phyloP scores from a whole-genome alignment of 2,329 filamentous ascomycete genomes.

The Colletotrichum sp. region DNA sequence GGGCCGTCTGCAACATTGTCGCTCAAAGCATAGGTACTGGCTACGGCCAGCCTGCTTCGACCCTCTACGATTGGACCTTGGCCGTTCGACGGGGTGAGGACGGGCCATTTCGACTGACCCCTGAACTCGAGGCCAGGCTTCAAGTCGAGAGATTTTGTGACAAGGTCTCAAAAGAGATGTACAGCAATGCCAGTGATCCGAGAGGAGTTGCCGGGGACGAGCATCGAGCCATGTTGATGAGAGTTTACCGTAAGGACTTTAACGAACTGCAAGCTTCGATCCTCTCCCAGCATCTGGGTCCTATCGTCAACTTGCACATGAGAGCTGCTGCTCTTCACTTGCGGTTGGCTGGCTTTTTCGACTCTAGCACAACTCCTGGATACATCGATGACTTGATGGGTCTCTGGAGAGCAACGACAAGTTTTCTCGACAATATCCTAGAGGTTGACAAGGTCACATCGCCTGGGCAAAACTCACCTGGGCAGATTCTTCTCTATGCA shows the following conservation, averaged over 20 bases:
- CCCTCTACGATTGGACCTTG: conserved; percentile 77
- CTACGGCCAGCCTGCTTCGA: conserved; percentile 81
- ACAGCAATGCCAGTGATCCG: conserved; percentile 77
- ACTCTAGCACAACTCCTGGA: conserved; percentile 72
- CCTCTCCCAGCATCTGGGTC: conserved; percentile 61
- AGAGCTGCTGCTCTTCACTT: conserved; percentile 77
- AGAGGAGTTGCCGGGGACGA: conserved; percentile 72
- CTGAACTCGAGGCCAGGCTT: conserved; percentile 70
- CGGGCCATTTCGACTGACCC: conserved; percentile 61
- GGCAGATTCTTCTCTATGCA: conserved; percentile 67
- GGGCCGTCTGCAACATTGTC: conserved; percentile 86
- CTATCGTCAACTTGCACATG: conserved; percentile 69
- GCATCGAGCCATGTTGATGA: conserved; percentile 69
- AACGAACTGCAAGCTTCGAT: conserved; percentile 67
- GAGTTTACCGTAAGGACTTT: conserved; percentile 69
- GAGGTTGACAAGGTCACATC: conserved; percentile 55
- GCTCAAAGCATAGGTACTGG: conserved; percentile 83
- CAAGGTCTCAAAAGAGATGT: conserved; percentile 80
- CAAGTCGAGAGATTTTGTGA: conserved; percentile 78
- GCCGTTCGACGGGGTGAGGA: conserved; percentile 65
- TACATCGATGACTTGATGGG: conserved; percentile 78
- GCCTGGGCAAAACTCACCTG: conserved; percentile 47
- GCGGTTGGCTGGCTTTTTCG: conserved; percentile 80
- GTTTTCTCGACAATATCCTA: conserved; percentile 71
- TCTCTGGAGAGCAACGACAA: conserved; percentile 73